Evolutionary conservation across 257 asterid genomes (phyloP).

Genomic region (Nicotiana tabacum): DNA sequence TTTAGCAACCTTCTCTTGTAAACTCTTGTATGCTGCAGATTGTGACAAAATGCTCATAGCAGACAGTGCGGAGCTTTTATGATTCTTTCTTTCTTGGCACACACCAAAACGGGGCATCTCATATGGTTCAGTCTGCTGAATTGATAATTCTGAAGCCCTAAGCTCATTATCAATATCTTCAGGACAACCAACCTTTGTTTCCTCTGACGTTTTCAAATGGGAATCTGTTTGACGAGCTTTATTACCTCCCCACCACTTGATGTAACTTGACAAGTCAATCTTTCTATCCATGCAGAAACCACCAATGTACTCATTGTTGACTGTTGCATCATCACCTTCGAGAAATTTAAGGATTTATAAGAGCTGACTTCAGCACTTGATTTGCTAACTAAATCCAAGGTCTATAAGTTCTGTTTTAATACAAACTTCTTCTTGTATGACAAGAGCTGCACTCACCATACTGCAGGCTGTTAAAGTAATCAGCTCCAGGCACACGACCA

Average conservation of each 20-base stretch:
- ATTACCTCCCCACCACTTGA: slow-evolving; percentile 92
- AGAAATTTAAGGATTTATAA: slow-evolving; percentile 16
- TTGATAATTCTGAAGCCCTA: slow-evolving; percentile 52
- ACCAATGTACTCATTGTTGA: slow-evolving; percentile 57
- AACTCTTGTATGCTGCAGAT: slow-evolving; percentile 78
- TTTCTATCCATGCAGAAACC: slow-evolving; percentile 69
- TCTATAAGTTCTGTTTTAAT: background rate
- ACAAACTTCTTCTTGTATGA: background rate
- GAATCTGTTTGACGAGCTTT: slow-evolving; percentile 56
- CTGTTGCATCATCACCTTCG: slow-evolving; percentile 60
- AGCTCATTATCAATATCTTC: slow-evolving; percentile 71
- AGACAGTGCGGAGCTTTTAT: slow-evolving; percentile 44
- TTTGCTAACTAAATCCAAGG: background rate
- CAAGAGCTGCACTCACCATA: slow-evolving; percentile 49
- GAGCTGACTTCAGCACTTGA: slow-evolving; percentile 13
- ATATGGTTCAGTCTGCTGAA: slow-evolving; percentile 73
- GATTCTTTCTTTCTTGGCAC: slow-evolving; percentile 53
- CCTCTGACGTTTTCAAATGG: slow-evolving; percentile 58
- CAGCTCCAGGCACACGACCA: slow-evolving; percentile 63
- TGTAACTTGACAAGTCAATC: slow-evolving; percentile 83
- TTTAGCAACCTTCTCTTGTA: slow-evolving; percentile 63
- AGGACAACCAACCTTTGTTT: slow-evolving; percentile 43
- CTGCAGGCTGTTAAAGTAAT: slow-evolving; percentile 44
- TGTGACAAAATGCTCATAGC: slow-evolving; percentile 73
- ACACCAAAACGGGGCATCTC: slow-evolving; percentile 89